Percentiles rank a stretch among this genome's conserved stretches.
Conservation (phyloP, 2,329 filamentous ascomycete species). For the Podosphaera leucotricha region DNA sequence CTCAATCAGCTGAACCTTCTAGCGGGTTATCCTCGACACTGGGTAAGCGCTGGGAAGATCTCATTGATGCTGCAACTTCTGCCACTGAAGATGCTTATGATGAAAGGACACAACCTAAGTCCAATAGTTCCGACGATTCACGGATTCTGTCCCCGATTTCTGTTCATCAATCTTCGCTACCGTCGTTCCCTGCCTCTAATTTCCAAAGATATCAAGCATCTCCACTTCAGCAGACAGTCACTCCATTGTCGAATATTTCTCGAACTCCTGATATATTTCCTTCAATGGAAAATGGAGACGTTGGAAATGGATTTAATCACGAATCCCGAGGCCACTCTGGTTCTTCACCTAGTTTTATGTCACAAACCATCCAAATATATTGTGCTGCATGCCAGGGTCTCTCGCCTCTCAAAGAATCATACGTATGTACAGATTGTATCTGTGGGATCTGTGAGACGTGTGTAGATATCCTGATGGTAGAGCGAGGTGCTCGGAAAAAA, state of each 20-base stretch:
- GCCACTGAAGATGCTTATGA: slow-evolving; percentile 80
- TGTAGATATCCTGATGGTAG: slow-evolving; percentile 55
- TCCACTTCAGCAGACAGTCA: slow-evolving; percentile 72
- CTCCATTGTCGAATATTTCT: slow-evolving; percentile 47
- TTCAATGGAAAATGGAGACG: slow-evolving; percentile 64
- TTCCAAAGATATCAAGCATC: slow-evolving; percentile 64
- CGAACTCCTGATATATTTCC: slow-evolving; percentile 60
- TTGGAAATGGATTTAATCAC: no score
- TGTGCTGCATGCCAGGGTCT: slow-evolving; percentile 69
- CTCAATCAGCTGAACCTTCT: slow-evolving; percentile 64
- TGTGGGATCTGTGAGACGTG: slow-evolving; percentile 78
- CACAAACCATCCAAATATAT: slow-evolving; percentile 67
- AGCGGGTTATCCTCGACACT: slow-evolving; percentile 27
- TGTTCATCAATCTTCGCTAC: slow-evolving; percentile 35
- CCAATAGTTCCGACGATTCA: background rate
- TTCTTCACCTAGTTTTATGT: slow-evolving; percentile 51
- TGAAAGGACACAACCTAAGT: slow-evolving; percentile 58
- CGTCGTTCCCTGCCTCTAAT: slow-evolving; percentile 33
- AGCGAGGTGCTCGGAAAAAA: slow-evolving; percentile 51
- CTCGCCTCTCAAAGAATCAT: slow-evolving; percentile 59
- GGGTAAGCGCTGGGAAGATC: slow-evolving; percentile 85
- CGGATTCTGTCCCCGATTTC: slow-evolving; percentile 36
- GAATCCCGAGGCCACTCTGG: slow-evolving; percentile 35
- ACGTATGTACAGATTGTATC: slow-evolving; percentile 89
- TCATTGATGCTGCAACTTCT: slow-evolving; percentile 84